Conservation (phyloP, 345 rosid species). For the Gossypium mustelinum region DNA sequence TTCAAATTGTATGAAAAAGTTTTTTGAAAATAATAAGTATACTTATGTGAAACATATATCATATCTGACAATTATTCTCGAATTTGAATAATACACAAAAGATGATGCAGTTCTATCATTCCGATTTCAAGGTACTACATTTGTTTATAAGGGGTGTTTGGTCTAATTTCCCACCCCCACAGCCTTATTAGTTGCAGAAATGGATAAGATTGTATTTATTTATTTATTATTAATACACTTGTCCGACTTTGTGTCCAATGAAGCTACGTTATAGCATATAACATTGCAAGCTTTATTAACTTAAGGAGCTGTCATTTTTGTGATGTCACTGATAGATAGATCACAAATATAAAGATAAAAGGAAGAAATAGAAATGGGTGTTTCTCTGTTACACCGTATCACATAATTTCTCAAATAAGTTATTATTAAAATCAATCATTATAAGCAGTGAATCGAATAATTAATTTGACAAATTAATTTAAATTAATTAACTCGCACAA, state of each 20-base stretch:
- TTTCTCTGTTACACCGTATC: not conserved
- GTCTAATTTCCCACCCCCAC: not conserved
- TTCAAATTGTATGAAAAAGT: no score
- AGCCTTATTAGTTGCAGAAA: conserved; percentile 12
- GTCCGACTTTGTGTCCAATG: conserved; percentile 1
- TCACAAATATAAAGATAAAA: not conserved
- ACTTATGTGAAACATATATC: no score
- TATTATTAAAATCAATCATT: no score
- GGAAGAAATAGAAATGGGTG: not conserved
- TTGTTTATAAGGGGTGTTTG: not conserved
- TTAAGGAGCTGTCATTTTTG: not conserved
- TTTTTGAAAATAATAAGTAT: no score
- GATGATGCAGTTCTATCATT: conserved; percentile 9
- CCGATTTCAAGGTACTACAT: not conserved
- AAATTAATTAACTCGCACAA: no score
- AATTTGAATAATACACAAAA: not conserved
- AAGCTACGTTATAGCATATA: not conserved
- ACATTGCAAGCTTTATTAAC: not conserved
- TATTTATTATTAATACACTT: not conserved
- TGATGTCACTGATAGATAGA: not conserved
- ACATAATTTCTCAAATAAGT: no score
- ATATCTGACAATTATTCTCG: no score
- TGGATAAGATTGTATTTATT: conserved; percentile 12
- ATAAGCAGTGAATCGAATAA: no score
- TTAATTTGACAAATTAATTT: no score